phyloP scores from a whole-genome alignment of 1,139 yeast species.

The Geotrichum macrosporum region DNA sequence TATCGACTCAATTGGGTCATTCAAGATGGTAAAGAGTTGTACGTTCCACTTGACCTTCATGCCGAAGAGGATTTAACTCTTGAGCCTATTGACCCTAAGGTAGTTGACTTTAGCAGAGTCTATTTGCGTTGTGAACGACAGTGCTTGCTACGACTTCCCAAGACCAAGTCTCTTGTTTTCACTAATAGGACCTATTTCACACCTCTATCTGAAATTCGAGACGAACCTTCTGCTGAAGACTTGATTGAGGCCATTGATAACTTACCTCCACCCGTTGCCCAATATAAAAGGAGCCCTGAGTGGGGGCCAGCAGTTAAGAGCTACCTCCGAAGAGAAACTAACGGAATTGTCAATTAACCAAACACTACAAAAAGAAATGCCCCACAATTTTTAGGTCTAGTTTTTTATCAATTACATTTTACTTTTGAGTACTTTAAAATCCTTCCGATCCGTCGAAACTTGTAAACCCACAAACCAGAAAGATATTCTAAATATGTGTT shows the following conservation, averaged over 20 bases:
- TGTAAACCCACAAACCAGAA: conserved; percentile 59
- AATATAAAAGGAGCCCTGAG: conserved; percentile 53
- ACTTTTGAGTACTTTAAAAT: conserved; percentile 28
- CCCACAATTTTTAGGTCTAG: too few relatives aligned
- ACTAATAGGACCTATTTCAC: conserved; percentile 62
- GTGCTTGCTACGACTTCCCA: conserved; percentile 54
- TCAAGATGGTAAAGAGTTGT: conserved; percentile 51
- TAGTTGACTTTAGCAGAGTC: conserved; percentile 53
- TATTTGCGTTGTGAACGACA: conserved; percentile 63
- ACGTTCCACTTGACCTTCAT: conserved; percentile 51
- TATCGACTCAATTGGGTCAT: conserved; percentile 60
- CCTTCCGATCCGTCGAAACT: conserved; percentile 71
- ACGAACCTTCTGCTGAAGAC: conserved; percentile 40
- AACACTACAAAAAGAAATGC: too few relatives aligned
- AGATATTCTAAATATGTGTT: conserved; percentile 40
- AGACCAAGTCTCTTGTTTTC: conserved; percentile 51
- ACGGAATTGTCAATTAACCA: conserved; percentile 26
- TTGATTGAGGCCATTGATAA: conserved; percentile 56
- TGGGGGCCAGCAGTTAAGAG: conserved; percentile 65
- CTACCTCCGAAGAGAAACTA: conserved; percentile 39
- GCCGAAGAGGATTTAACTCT: conserved; percentile 34
- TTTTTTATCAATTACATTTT: not conserved
- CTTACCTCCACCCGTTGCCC: conserved; percentile 54
- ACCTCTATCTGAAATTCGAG: conserved; percentile 55
- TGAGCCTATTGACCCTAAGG: conserved; percentile 39